Evolutionary conservation across 495 filamentous ascomycete genomes (phyloP), one percentile per base, ranked within the genome.

Genomic region (Podospora conica): DNA sequence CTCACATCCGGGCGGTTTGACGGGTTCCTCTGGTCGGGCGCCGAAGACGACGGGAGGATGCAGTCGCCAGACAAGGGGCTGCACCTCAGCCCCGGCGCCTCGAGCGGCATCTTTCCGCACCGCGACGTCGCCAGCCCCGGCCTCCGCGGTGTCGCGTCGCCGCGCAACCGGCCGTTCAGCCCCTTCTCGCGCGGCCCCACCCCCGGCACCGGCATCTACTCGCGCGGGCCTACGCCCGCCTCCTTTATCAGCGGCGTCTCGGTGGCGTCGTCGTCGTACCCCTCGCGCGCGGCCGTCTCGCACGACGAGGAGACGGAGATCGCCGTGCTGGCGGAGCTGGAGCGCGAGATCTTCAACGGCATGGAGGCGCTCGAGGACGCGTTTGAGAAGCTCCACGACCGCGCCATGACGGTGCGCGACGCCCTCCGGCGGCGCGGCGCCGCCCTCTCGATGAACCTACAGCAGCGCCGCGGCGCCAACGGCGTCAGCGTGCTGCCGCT

Each of bases 321-420:
- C 64, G 88, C 90, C 0, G 86, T 90, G 11, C 80, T 98, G 10
- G 94, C 92, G 1, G 91, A 96, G 74, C 85, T 98, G 53, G 95
- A 98, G 73, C 87, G 91, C 6, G 93, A 97, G 69, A 96, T 98
- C 68, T 97, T 91, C 79, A 84, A 85, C 27, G 89, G 92, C 55
- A 97, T 98, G 90, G 95, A 98, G 76, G 87, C 89, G 15, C 85
- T 98, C 31, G 96, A 98, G 77, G 91, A 97, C 74, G 93, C 95
- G 3, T 96, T 98, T 68, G 96, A 98, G 78, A 90, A 87, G 55
- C 85, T 98, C 29, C 96, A 98, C 71, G 82, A 83, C 70, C 90
- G 88, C 71, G 93, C 96, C 18, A 92, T 98, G 71, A 74, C 81
- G 0, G 91, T 98, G 20, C 90, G 96, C 0, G 86, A 85, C 15